Percentiles rank a stretch among this genome's conserved stretches.
phyloP scores from a whole-genome alignment of 2,329 filamentous ascomycete species.

The Rutstroemia sp. region DNA sequence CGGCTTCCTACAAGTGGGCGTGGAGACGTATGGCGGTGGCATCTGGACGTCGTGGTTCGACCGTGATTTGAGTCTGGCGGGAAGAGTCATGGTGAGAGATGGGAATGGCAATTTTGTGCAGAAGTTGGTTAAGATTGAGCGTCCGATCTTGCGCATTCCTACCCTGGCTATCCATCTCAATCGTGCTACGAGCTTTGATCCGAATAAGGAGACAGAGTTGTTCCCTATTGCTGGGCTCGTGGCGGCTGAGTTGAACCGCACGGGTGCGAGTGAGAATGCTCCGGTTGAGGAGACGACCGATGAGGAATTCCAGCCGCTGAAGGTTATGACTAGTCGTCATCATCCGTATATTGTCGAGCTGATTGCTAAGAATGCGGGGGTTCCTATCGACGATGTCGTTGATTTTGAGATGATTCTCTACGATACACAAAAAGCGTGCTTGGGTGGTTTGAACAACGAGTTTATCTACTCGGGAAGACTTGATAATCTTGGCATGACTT shows the following conservation, averaged over 20 bases:
- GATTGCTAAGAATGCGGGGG: slow-evolving; percentile 71
- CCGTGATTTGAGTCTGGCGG: slow-evolving; percentile 84
- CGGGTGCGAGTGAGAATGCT: slow-evolving; percentile 40
- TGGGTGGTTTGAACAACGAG: slow-evolving; percentile 87
- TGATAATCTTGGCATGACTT: slow-evolving; percentile 95
- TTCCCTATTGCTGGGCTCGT: slow-evolving; percentile 89
- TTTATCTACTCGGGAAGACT: slow-evolving; percentile 94
- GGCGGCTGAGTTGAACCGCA: slow-evolving; percentile 79
- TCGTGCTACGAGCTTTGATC: slow-evolving; percentile 75
- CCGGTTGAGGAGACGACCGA: slow-evolving; percentile 26
- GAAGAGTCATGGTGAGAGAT: slow-evolving; percentile 74
- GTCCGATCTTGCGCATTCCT: slow-evolving; percentile 84
- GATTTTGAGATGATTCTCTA: slow-evolving; percentile 98
- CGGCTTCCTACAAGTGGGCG: slow-evolving; percentile 88
- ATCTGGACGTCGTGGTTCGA: slow-evolving; percentile 99
- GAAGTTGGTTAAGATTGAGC: slow-evolving; percentile 83
- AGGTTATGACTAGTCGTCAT: slow-evolving; percentile 72
- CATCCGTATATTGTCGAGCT: slow-evolving; percentile 82
- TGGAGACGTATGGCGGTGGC: slow-evolving; percentile 94
- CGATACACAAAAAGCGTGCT: slow-evolving; percentile 83
- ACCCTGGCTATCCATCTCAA: slow-evolving; percentile 93
- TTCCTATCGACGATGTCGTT: slow-evolving; percentile 62
- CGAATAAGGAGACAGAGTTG: slow-evolving; percentile 95
- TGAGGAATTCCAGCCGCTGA: slow-evolving; percentile 63
- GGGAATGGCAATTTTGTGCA: slow-evolving; percentile 68